A percentile compares a stretch with the other conserved stretches of the same genome.
Conservation (phyloP, 805 yeast genomes). For the Wickerhamomyces ciferrii region DNA sequence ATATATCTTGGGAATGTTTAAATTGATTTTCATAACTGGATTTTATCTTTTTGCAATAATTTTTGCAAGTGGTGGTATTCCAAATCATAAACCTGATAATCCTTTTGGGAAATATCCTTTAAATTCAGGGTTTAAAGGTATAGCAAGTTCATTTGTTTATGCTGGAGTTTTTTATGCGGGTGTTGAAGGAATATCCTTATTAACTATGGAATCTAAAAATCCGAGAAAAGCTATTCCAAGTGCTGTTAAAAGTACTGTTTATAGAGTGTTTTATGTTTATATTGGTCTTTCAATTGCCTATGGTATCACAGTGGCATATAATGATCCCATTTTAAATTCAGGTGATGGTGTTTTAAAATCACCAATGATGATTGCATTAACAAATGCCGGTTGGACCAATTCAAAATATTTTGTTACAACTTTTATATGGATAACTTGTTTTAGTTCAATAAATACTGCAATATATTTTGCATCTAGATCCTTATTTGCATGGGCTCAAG, state of each 20-base stretch:
- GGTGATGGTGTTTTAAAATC: slow-evolving; percentile 42
- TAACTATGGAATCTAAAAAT: slow-evolving; percentile 70
- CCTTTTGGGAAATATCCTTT: slow-evolving; percentile 30
- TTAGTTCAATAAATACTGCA: slow-evolving; percentile 67
- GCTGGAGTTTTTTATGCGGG: slow-evolving; percentile 79
- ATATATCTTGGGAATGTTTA: slow-evolving; percentile 45
- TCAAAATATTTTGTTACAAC: slow-evolving; percentile 69
- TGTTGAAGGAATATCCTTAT: slow-evolving; percentile 67
- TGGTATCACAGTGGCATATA: slow-evolving; percentile 64
- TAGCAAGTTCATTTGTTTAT: slow-evolving; percentile 56
- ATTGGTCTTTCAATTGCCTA: slow-evolving; percentile 57
- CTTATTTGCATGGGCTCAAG: slow-evolving; percentile 56
- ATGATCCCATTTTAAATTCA: slow-evolving; percentile 44
- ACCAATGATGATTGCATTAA: slow-evolving; percentile 68
- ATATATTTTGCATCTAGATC: slow-evolving; percentile 68
- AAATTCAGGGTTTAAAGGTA: slow-evolving; percentile 44
- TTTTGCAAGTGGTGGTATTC: slow-evolving; percentile 37
- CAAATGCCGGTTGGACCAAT: slow-evolving; percentile 59
- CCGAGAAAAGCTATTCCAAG: slow-evolving; percentile 68
- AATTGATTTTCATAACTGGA: slow-evolving; percentile 40
- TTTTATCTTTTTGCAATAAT: slow-evolving; percentile 47
- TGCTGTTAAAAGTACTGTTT: slow-evolving; percentile 61
- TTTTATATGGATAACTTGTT: slow-evolving; percentile 54
- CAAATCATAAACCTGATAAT: slow-evolving; percentile 26
- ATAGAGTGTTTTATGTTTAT: slow-evolving; percentile 62